Base-by-base conservation (phyloP, 768 basidiomycete genomes). In the Lentinula boryana region DNA sequence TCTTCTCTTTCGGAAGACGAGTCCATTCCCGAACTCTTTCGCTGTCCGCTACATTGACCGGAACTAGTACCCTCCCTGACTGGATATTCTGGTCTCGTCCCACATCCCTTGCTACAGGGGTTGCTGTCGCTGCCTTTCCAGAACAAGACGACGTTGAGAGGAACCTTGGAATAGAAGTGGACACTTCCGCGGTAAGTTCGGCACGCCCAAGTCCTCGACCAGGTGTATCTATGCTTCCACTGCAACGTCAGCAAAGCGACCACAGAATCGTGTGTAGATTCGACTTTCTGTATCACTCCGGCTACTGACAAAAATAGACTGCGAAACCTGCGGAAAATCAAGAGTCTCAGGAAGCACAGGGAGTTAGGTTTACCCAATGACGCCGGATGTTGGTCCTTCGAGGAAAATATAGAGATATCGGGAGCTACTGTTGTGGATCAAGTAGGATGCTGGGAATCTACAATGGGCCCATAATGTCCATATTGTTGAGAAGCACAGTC, bases 1-100 rank as follows among this genome's bases (percentile, higher is more conserved):
- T 84, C 71, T 87, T 88, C 72, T 82, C 76, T 43, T 66, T 83
- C 18, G 79, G 85, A 10, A 76, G 77, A 52, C 79, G 66, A 9
- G 70, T 79, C 23, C 74, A 76, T 51, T 77, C 80, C 12, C 77
- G 76, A 10, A 83, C 80, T 0, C 65, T 79, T 4, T 80, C 81
- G 8, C 62, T 84, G 12, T 74, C 79, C 7, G 67, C 68, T 12
- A 81, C 82, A 1, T 73, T 76, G 67, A 80, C 78, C 1, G 73
- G 72, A 9, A 67, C 70, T 38, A 68, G 64, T 40, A 50, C 63
- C 33, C 33, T 52, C 0, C 80, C 80, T 8, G 83, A 84, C 40
- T 84, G 83, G 83, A 61, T 82, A 5, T 60, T 73, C 3, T 71
- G 71, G 58, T 66, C 69, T 1, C 73, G 74, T 10, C 73, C 71